Percentiles rank a stretch among this genome's conserved stretches.
phyloP scores from a whole-genome alignment of 139 green algal genomes.

The Spirogloea muscicola region DNA sequence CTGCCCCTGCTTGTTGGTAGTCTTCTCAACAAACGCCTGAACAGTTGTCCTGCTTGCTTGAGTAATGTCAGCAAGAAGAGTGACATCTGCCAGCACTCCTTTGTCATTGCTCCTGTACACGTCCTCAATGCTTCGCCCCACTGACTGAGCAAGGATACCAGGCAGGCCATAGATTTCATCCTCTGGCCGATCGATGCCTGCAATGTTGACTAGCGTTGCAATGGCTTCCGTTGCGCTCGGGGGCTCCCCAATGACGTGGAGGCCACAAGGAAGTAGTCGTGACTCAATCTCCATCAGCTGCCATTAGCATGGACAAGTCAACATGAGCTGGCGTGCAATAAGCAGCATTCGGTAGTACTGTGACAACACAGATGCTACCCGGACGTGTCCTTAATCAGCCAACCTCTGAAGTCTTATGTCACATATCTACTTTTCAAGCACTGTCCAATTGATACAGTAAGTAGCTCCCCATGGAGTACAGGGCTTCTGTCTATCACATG shows the following conservation, averaged over 20 bases:
- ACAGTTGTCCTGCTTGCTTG: constrained; percentile 69
- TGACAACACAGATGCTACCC: no score
- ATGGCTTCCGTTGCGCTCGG: constrained; percentile 91
- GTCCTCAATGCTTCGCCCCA: constrained; percentile 86
- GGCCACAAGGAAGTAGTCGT: constrained; percentile 92
- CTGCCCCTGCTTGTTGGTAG: constrained; percentile 58
- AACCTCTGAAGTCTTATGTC: no score
- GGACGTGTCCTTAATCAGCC: no score
- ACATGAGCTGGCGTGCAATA: no score
- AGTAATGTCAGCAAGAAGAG: constrained; percentile 85
- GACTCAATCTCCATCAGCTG: constrained; percentile 99
- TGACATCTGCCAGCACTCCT: constrained; percentile 84
- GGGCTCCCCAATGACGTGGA: constrained; percentile 90
- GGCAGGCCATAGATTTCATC: constrained; percentile 76
- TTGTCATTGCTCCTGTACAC: constrained; percentile 76
- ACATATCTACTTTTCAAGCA: no score
- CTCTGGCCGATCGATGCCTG: constrained; percentile 88
- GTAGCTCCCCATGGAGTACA: no score
- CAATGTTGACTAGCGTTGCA: constrained; percentile 98
- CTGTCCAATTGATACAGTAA: no score
- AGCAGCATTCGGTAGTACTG: no score
- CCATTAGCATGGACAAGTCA: no score
- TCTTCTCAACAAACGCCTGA: constrained; percentile 81
- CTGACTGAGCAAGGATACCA: constrained; percentile 76
- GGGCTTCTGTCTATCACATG: no score